These are phyloP conservation scores for Moricandia moricandioides DNA, from an alignment of 345 rosid genomes.

Conservation along the genomic window DNA sequence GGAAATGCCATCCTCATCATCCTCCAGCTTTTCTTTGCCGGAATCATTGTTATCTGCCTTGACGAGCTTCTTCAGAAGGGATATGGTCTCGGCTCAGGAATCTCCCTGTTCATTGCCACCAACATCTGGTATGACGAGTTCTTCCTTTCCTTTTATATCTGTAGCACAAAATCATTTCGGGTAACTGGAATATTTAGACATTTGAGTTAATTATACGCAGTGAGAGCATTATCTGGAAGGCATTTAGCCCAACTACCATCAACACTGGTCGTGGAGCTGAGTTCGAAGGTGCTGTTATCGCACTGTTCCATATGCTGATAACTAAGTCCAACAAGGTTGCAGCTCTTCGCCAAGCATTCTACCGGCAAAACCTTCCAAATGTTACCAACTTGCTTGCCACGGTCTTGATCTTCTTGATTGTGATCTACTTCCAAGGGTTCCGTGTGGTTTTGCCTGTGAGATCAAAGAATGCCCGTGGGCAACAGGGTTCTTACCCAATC, in stretches of 20 bases:
- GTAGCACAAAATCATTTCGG: neutral
- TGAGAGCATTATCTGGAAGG: constrained; percentile 86
- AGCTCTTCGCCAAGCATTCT: constrained; percentile 80
- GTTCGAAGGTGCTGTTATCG: constrained; percentile 92
- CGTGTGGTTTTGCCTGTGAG: constrained; percentile 89
- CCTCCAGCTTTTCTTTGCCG: constrained; percentile 78
- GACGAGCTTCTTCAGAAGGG: constrained; percentile 88
- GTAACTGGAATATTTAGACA: neutral
- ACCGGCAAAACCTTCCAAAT: constrained; percentile 86
- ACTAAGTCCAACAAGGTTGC: constrained; percentile 76
- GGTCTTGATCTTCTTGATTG: constrained; percentile 72
- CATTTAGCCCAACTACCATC: constrained; percentile 84
- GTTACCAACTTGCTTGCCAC: constrained; percentile 86
- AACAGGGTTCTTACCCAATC: constrained; percentile 88
- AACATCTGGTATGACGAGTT: constrained; percentile 60
- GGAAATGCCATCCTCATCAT: constrained; percentile 81
- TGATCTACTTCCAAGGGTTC: constrained; percentile 92
- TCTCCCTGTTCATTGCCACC: constrained; percentile 88
- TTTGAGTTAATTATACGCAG: constrained; percentile 29
- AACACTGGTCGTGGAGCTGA: constrained; percentile 91
- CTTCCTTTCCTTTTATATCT: neutral
- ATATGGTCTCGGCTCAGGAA: constrained; percentile 80
- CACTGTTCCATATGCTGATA: constrained; percentile 74
- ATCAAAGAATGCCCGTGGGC: constrained; percentile 92
- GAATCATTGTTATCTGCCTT: constrained; percentile 76